Evolutionary conservation across 2,329 filamentous ascomycete species (phyloP), one percentile per base, ranked within the genome.

Genomic region (Ophiocordyceps camponoti-saundersi): DNA sequence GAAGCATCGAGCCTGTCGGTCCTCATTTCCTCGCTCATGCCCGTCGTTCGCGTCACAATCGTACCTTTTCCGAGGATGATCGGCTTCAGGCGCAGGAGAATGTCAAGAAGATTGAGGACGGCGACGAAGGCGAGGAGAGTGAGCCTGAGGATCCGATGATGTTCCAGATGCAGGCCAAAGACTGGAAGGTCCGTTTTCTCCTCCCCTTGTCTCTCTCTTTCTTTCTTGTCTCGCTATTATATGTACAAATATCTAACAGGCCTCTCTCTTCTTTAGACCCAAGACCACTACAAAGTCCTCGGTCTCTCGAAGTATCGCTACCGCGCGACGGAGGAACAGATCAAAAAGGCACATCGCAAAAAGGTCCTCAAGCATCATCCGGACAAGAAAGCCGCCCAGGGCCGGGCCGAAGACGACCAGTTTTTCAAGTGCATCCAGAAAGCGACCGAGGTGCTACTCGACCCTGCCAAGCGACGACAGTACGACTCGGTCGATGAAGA

Each of bases 341-440:
- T 98, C 75, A 96, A 95, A 77, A 85, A 86, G 58, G 92, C 93
- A 55, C 90, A 98, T 72, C 87, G 92, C 72, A 95, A 94, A 80
- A 98, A 98, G 83, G 92, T 98, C 54, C 83, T 98, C 55, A 90
- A 88, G 71, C 92, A 98, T 67, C 92, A 98, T 68, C 92, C 92
- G 51, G 92, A 98, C 67, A 98, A 98, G 82, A 94, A 93, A 72
- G 92, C 93, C 16, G 92, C 92, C 26, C 77, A 82, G 44, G 92
- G 92, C 51, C 77, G 79, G 58, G 77, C 79, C 56, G 89, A 96
- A 59, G 90, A 95, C 67, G 92, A 98, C 66, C 86, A 85, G 65
- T 98, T 98, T 75, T 98, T 98, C 83, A 98, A 98, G 77, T 98
- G 93, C 68, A 98, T 98, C 65, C 93, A 98, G 65, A 95, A 95